A percentile compares a stretch with the other conserved stretches of the same genome.
phyloP scores from a whole-genome alignment of 169 alveolate genomes.

The Besnoitia besnoiti region DNA sequence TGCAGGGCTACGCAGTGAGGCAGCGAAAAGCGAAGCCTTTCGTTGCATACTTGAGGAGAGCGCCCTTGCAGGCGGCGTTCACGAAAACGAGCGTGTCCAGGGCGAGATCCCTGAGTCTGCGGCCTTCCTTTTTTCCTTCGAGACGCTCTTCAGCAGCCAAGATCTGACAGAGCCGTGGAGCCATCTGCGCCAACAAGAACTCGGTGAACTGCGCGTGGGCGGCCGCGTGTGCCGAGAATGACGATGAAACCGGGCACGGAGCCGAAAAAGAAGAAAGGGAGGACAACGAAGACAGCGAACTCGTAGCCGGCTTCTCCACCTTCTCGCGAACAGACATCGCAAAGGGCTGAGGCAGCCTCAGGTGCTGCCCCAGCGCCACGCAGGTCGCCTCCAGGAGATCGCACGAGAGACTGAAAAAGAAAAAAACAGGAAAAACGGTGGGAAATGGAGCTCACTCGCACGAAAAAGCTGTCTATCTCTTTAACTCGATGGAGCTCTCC shows the following conservation, averaged over 20 bases:
- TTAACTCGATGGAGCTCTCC: too few species aligned
- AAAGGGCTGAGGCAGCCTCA: neutral
- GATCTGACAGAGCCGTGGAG: neutral
- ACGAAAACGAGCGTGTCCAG: neutral
- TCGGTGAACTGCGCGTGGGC: conserved; percentile 2
- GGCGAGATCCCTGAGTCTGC: neutral
- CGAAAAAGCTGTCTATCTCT: too few species aligned
- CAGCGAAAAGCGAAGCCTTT: neutral
- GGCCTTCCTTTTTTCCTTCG: neutral
- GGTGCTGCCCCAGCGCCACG: conserved; percentile 22
- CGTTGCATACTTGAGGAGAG: neutral
- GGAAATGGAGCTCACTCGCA: too few species aligned
- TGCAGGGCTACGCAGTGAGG: neutral
- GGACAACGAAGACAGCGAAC: too few species aligned
- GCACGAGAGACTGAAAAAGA: neutral
- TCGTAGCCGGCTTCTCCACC: neutral
- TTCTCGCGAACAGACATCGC: neutral
- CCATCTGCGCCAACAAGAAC: conserved; percentile 12
- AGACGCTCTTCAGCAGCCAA: neutral
- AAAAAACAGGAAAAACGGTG: neutral
- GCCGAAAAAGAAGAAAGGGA: neutral
- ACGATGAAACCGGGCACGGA: neutral
- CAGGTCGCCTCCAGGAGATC: neutral
- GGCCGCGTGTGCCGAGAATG: neutral
- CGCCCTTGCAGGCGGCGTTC: neutral